These are phyloP conservation scores for Erysimum cheiri DNA, from an alignment of 441 rosid species.

Conservation along the genomic window DNA sequence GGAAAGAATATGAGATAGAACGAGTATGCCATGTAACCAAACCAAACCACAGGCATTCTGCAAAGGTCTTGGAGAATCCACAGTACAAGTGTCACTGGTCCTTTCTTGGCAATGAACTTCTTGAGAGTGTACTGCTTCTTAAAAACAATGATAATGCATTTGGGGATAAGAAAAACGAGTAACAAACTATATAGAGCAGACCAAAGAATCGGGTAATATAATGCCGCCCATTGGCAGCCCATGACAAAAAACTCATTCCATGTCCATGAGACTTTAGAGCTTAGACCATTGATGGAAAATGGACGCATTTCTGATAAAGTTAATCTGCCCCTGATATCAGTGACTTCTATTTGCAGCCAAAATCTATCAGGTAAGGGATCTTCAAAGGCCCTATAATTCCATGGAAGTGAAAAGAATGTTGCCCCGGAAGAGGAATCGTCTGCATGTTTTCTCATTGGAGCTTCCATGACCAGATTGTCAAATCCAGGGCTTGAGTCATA, in stretches of 20 bases:
- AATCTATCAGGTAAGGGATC: conserved; percentile 83
- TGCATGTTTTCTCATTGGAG: conserved; percentile 63
- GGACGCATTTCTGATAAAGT: conserved; percentile 72
- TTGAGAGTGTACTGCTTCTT: conserved; percentile 63
- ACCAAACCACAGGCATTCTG: conserved; percentile 68
- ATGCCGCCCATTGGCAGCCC: conserved; percentile 85
- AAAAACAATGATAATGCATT: conserved; percentile 51
- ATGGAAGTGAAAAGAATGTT: conserved; percentile 70
- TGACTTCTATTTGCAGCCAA: conserved; percentile 87
- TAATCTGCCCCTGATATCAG: conserved; percentile 60
- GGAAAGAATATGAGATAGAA: conserved; percentile 74
- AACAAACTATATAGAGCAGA: conserved; percentile 51
- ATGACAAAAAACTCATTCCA: conserved; percentile 91
- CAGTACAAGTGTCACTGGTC: conserved; percentile 51
- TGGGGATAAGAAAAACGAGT: conserved; percentile 66
- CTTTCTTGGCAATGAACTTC: conserved; percentile 54
- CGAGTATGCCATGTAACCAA: conserved; percentile 65
- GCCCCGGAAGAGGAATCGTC: conserved; percentile 63
- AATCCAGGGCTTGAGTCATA: conserved; percentile 73
- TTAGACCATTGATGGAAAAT: conserved; percentile 75
- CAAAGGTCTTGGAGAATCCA: conserved; percentile 84
- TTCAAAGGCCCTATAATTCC: conserved; percentile 90
- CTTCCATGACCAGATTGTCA: conserved; percentile 68
- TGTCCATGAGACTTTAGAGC: conserved; percentile 73
- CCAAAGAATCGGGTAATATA: conserved; percentile 81